Base-by-base conservation (phyloP, 306 rosid species). In the Prunus persica region DNA sequence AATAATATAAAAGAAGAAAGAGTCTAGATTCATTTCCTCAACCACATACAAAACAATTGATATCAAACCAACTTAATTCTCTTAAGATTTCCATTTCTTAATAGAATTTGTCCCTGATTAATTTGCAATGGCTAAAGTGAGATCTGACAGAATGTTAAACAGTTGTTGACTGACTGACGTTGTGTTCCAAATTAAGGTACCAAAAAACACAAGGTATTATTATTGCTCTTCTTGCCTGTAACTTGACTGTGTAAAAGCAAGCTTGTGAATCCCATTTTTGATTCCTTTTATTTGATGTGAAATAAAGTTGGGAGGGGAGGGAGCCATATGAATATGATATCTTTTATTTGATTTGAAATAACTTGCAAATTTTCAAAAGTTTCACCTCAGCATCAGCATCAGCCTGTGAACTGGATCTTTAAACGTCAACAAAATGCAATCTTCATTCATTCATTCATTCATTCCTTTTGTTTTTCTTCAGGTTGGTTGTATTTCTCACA, bases 1-100 rank as follows among this genome's bases (percentile, higher is more conserved):
- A 38, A 55, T 19, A 55, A 55, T 19, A n/a, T 55, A n/a, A 55
- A 18, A 5, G 22, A 55, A 55, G 61, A 6, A 1, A 34, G 56
- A 51, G 56, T 51, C 61, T n/a, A 55, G 61, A 55, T 55, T 55
- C 61, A 55, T 55, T 55, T 55, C 61, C 61, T 55, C 27, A 55
- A n/a, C 27, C 22, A 55, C n/a, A 16, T 6, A 51, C 1, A 30
- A 30, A 46, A 10, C 2, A 55, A 19, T n/a, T 13, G 19, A 49
- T 49, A 11, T 11, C 0, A 49, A 49, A 49, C 14, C 24, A 20
- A 55, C 61, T 55, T 49, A 49, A 49, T 11, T 55, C 20, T 51
- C 19, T 51, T 51, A 14, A 51, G 56, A 51, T 16, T 14, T 51
- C 15, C 7, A 51, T 15, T 51, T 51, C 56, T 51, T 51, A 51